These are phyloP conservation scores for Bryoerythrophyllum caledonicum DNA, from an alignment of 225 moss, liverwort and hornwort species.

Conservation along the genomic window DNA sequence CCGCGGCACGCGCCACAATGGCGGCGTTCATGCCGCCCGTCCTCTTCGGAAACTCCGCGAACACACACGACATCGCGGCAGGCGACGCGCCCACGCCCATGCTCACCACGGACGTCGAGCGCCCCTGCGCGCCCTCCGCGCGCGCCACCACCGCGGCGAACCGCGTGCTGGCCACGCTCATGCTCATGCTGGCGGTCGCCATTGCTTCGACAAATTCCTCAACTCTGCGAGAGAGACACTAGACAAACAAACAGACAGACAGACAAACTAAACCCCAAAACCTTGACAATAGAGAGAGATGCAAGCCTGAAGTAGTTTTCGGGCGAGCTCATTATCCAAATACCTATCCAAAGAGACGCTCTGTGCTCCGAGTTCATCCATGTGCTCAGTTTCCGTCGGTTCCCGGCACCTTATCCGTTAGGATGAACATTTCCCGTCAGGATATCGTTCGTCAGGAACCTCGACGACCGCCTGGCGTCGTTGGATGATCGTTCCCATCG, in stretches of 20 bases:
- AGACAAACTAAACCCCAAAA: conserved; percentile 17
- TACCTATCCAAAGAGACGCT: background rate
- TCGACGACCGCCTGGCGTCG: background rate
- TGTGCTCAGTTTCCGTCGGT: background rate
- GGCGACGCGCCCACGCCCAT: conserved; percentile 25
- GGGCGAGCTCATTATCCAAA: conserved; percentile 9
- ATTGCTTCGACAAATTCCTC: conserved; percentile 28
- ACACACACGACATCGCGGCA: conserved; percentile 24
- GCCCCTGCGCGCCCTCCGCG: conserved; percentile 27
- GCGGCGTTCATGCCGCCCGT: conserved; percentile 1
- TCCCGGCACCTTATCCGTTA: background rate
- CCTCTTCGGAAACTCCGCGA: conserved; percentile 24
- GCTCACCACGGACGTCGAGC: background rate
- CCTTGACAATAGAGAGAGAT: background rate
- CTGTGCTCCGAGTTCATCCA: background rate
- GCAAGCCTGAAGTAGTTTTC: background rate
- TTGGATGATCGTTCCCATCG: background rate
- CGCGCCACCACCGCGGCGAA: conserved; percentile 30
- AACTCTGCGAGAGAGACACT: no score
- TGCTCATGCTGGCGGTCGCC: conserved; percentile 50
- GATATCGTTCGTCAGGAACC: background rate
- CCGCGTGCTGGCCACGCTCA: conserved; percentile 36
- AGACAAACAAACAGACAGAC: background rate
- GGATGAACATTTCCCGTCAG: background rate
- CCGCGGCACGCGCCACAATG: conserved; percentile 40